Conservation (phyloP, 2,329 filamentous ascomycete species). For the Clonostachys rhizophaga region DNA sequence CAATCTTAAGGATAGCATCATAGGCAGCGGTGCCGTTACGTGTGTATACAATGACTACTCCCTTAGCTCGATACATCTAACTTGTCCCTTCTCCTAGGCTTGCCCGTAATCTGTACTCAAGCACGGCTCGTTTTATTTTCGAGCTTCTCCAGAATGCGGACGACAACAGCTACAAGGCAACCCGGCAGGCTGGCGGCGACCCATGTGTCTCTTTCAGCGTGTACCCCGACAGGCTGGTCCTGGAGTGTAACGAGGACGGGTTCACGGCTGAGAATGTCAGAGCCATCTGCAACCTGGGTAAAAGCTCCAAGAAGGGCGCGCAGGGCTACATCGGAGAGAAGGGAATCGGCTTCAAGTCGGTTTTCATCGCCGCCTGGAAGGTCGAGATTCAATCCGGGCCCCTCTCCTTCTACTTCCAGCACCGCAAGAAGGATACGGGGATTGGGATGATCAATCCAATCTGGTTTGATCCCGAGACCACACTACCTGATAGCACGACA, state of each 20-base stretch:
- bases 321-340: conserved; percentile 39
- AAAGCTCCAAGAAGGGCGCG: conserved; percentile 32
- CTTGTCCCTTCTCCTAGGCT: conserved; percentile 17
- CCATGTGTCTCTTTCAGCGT: conserved; percentile 29
- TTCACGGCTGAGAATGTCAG: conserved; percentile 29
- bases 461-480: conserved; percentile 23
- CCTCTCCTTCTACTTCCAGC: conserved; percentile 37
- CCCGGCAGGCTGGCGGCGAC: conserved; percentile 37
- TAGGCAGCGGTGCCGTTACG: neutral
- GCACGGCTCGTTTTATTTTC: conserved; percentile 22
- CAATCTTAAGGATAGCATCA: neutral
- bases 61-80: neutral
- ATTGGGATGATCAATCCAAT: conserved; percentile 44
- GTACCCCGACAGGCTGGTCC: conserved; percentile 22
- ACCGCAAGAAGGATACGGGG: conserved; percentile 31
- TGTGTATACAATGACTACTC: neutral
- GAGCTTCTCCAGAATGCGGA: conserved; percentile 15
- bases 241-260: conserved; percentile 44
- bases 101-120: conserved; percentile 35
- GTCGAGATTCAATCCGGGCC: conserved; percentile 39
- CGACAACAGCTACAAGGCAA: conserved; percentile 33
- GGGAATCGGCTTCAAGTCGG: conserved; percentile 42
- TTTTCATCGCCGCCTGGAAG: conserved; percentile 37
- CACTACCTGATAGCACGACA: conserved; percentile 11
- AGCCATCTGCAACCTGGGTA: conserved; percentile 34